Conservation (phyloP, 177 flowering plant species). For the Tripterygium wilfordii region DNA sequence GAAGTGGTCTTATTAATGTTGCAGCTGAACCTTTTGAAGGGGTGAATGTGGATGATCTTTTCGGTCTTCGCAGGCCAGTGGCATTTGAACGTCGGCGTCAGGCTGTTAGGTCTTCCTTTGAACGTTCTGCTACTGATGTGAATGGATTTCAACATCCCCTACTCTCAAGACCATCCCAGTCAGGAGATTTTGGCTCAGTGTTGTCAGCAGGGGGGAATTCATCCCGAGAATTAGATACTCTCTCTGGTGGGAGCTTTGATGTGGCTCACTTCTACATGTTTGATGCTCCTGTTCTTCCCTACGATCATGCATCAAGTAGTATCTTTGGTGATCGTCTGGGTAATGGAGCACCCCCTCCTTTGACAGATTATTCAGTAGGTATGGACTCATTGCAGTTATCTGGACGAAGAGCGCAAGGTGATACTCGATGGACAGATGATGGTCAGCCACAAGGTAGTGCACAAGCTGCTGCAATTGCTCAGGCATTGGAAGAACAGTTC, state of each 20-base stretch:
- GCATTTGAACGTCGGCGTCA: constrained; percentile 83
- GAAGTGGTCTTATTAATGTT: constrained; percentile 70
- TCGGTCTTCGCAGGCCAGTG: constrained; percentile 66
- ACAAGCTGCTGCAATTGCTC: constrained; percentile 78
- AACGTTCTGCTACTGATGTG: constrained; percentile 54
- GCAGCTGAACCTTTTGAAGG: constrained; percentile 87
- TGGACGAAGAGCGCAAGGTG: constrained; percentile 77
- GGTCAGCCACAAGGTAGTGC: constrained; percentile 84
- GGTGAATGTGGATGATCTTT: constrained; percentile 86
- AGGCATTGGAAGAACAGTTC: constrained; percentile 80
- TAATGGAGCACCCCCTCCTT: constrained; percentile 62
- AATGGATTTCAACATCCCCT: constrained; percentile 90
- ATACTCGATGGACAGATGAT: constrained; percentile 96
- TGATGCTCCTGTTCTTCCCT: constrained; percentile 81
- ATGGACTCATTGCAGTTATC: constrained; percentile 60
- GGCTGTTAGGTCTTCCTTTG: constrained; percentile 53
- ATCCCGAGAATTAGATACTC: constrained; percentile 58
- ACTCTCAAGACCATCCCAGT: constrained; percentile 67
- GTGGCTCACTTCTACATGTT: constrained; percentile 72
- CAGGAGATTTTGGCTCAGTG: constrained; percentile 51
- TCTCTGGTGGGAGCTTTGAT: constrained; percentile 63
- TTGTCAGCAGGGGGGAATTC: constrained; percentile 58
- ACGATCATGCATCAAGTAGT: constrained; percentile 53
- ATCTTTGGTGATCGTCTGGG: constrained; percentile 63
- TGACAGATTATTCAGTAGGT: constrained; percentile 75